A percentile compares a stretch with the other conserved stretches of the same genome.
Conservation (phyloP, 768 basidiomycete species). For the Royoungia palumana region DNA sequence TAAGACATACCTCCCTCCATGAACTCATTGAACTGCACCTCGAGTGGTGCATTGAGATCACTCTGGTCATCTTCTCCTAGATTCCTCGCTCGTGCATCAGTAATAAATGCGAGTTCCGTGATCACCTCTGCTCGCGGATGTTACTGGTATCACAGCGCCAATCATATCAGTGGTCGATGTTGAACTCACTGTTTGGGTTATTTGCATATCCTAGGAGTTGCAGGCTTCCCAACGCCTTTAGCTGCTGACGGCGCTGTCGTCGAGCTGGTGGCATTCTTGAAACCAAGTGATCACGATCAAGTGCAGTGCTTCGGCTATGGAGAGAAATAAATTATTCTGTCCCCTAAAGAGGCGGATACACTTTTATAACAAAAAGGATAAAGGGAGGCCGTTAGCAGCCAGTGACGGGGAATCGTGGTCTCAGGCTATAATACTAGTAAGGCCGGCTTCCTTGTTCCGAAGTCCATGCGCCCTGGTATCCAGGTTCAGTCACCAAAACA, state of each 20-base stretch:
- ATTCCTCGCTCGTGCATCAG: slow-evolving; percentile 9
- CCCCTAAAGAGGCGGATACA: neutral
- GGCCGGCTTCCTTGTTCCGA: slow-evolving; percentile 6
- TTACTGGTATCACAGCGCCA: neutral
- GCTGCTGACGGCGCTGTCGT: slow-evolving; percentile 13
- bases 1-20: slow-evolving; percentile 22
- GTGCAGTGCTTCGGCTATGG: no score
- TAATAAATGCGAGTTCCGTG: slow-evolving; percentile 25
- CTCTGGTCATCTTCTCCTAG: neutral
- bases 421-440: neutral
- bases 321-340: neutral
- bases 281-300: no score
- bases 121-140: slow-evolving; percentile 18
- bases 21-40: slow-evolving; percentile 26
- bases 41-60: slow-evolving; percentile 12
- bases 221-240: slow-evolving; percentile 21
- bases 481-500: slow-evolving; percentile 1
- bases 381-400: neutral
- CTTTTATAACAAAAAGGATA: slow-evolving; percentile 10
- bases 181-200: slow-evolving; percentile 24
- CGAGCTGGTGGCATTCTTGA: slow-evolving; percentile 22
- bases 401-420: neutral
- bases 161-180: neutral
- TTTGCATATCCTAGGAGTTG: slow-evolving; percentile 20
- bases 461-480: slow-evolving; percentile 4